A percentile compares a stretch with the other conserved stretches of the same genome.
phyloP scores from a whole-genome alignment of 2,329 filamentous ascomycete species.

The Magnaporthales sp. region DNA sequence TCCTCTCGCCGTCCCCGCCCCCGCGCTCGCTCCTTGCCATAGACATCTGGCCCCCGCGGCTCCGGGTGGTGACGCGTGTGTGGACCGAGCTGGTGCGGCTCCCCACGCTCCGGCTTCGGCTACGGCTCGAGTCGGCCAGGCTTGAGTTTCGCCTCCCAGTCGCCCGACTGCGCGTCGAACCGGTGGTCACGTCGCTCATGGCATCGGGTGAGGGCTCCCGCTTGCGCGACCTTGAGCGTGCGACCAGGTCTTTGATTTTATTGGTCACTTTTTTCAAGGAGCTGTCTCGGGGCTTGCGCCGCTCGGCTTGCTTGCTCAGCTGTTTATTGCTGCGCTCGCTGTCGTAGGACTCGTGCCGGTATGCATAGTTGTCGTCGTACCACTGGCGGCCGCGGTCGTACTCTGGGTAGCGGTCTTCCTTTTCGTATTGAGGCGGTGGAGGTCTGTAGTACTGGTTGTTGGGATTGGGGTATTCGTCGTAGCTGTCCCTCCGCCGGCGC shows the following conservation, averaged over 20 bases:
- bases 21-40: not conserved
- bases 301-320: no score
- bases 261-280: not conserved
- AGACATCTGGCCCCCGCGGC: not conserved
- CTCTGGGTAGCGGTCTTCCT: not conserved
- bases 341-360: not conserved
- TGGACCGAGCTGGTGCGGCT: not conserved
- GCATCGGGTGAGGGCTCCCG: not conserved
- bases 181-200: not conserved
- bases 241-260: not conserved
- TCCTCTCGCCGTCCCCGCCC: not conserved
- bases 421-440: not conserved
- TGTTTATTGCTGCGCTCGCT: no score
- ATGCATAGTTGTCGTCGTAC: constrained; percentile 4
- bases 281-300: not conserved
- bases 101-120: not conserved
- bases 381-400: constrained; percentile 2
- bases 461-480: not conserved
- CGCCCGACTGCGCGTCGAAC: not conserved
- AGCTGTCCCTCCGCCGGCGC: not conserved
- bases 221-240: not conserved
- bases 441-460: not conserved
- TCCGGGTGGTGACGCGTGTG: not conserved
- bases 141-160: not conserved
- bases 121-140: not conserved